Evolutionary conservation across 192 early-diverging fungal genomes (phyloP).

Genomic region (Allomyces macrogynus): DNA sequence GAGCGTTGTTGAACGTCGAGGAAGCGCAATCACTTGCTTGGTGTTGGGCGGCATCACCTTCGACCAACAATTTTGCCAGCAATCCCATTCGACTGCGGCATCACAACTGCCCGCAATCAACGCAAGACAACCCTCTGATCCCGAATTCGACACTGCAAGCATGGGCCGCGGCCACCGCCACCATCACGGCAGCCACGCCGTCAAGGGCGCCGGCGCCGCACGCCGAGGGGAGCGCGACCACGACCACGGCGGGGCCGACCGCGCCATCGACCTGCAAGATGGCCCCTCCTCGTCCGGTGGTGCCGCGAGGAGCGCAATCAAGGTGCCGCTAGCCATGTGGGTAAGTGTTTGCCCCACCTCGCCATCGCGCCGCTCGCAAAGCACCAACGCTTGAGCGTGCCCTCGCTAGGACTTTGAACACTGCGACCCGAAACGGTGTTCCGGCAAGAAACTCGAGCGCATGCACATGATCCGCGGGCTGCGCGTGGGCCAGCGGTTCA

Average conservation of each 20-base stretch:
- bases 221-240: background rate
- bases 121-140: too few relatives aligned
- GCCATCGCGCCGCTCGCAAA: background rate
- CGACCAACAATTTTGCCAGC: too few relatives aligned
- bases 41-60: too few relatives aligned
- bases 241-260: background rate
- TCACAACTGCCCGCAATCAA: too few relatives aligned
- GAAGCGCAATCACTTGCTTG: too few relatives aligned
- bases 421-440: slow-evolving; percentile 96
- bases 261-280: background rate
- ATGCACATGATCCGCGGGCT: slow-evolving; percentile 58
- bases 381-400: background rate
- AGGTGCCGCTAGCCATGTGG: slow-evolving; percentile 56
- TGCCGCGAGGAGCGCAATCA: background rate
- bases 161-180: too few relatives aligned
- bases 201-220: too few relatives aligned
- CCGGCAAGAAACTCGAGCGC: slow-evolving; percentile 72
- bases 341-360: slow-evolving; percentile 6
- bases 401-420: slow-evolving; percentile 83
- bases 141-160: too few relatives aligned
- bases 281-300: too few relatives aligned
- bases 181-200: too few relatives aligned
- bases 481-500: slow-evolving; percentile 63
- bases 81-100: too few relatives aligned
- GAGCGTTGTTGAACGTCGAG: too few relatives aligned